These are phyloP conservation scores for Aspergillus nomiae DNA, from an alignment of 2,329 filamentous ascomycete genomes.

Conservation along the genomic window DNA sequence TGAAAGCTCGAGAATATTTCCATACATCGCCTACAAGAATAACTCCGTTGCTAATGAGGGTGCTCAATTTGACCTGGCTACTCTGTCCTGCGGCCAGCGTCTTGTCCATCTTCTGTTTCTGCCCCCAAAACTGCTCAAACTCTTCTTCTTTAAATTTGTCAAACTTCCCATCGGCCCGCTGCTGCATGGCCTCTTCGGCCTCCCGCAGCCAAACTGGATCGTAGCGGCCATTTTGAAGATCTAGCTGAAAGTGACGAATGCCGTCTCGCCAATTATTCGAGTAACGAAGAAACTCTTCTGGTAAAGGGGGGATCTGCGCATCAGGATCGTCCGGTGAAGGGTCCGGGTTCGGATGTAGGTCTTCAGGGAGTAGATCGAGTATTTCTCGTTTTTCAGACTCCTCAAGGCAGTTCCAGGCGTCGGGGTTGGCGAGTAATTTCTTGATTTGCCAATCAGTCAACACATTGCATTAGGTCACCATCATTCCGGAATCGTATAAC, in stretches of 20 bases:
- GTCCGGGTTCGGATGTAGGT: slow-evolving; percentile 41
- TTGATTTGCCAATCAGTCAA: slow-evolving; percentile 16
- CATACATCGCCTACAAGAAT: slow-evolving; percentile 45
- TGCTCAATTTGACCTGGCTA: slow-evolving; percentile 41
- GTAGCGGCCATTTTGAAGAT: slow-evolving; percentile 58
- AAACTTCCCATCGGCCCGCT: slow-evolving; percentile 57
- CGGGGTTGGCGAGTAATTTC: slow-evolving; percentile 43
- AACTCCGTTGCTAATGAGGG: slow-evolving; percentile 38
- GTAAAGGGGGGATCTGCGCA: slow-evolving; percentile 40
- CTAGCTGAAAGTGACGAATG: slow-evolving; percentile 57
- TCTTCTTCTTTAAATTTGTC: slow-evolving; percentile 59
- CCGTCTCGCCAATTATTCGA: slow-evolving; percentile 54
- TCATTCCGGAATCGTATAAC: slow-evolving; percentile 8
- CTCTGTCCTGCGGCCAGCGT: slow-evolving; percentile 44
- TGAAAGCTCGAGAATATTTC: slow-evolving; percentile 38
- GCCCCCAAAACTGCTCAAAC: slow-evolving; percentile 60
- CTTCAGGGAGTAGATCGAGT: slow-evolving; percentile 41
- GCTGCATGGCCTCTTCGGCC: slow-evolving; percentile 55
- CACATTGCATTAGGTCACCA: not conserved
- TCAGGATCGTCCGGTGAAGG: slow-evolving; percentile 30
- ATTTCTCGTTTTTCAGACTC: slow-evolving; percentile 46
- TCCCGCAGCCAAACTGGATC: slow-evolving; percentile 59
- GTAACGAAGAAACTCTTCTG: slow-evolving; percentile 46
- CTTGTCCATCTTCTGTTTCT: slow-evolving; percentile 48
- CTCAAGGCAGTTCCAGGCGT: slow-evolving; percentile 45